Conservation (phyloP, 2,329 filamentous ascomycete species). For the Rugonectria rugulosa region DNA sequence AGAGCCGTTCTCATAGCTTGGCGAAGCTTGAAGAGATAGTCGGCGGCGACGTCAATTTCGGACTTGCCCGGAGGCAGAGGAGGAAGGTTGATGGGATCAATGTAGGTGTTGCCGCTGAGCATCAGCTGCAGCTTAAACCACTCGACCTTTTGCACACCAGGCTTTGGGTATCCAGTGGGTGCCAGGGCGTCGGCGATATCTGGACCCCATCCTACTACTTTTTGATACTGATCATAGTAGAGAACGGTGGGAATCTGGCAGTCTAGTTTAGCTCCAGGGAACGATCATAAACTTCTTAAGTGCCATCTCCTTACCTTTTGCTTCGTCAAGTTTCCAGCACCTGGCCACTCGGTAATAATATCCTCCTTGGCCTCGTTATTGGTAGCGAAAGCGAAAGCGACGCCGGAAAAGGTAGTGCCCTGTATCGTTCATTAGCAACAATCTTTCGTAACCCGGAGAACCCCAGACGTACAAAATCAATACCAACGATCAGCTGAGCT, state of each 20-base stretch:
- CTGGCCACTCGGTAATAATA: conserved; percentile 99
- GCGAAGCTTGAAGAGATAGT: conserved; percentile 97
- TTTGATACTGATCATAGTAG: conserved; percentile 99
- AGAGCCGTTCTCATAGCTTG: conserved; percentile 96
- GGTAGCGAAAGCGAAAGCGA: conserved; percentile 95
- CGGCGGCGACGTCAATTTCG: conserved; percentile 98
- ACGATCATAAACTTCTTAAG: neutral
- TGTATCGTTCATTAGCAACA: conserved; percentile 46
- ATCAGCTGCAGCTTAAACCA: conserved; percentile 99
- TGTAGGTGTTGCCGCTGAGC: conserved; percentile 98
- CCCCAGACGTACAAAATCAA: conserved; percentile 82
- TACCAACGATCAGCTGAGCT: conserved; percentile 96
- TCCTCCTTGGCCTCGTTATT: conserved; percentile 98
- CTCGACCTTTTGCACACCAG: conserved; percentile 97
- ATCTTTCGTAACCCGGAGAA: conserved; percentile 22
- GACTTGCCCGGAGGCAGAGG: conserved; percentile 97
- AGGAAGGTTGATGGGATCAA: conserved; percentile 97
- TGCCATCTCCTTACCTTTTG: conserved; percentile 76
- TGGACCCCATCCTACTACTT: conserved; percentile 99
- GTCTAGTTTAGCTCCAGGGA: conserved; percentile 19
- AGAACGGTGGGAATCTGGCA: conserved; percentile 94
- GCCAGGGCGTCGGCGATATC: conserved; percentile 97
- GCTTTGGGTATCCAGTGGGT: conserved; percentile 96
- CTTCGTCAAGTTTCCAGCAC: conserved; percentile 96
- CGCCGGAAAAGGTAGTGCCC: conserved; percentile 98